Base-by-base conservation (phyloP, 352 stramenopile genomes). In the Halophytophthora batemanensis region DNA sequence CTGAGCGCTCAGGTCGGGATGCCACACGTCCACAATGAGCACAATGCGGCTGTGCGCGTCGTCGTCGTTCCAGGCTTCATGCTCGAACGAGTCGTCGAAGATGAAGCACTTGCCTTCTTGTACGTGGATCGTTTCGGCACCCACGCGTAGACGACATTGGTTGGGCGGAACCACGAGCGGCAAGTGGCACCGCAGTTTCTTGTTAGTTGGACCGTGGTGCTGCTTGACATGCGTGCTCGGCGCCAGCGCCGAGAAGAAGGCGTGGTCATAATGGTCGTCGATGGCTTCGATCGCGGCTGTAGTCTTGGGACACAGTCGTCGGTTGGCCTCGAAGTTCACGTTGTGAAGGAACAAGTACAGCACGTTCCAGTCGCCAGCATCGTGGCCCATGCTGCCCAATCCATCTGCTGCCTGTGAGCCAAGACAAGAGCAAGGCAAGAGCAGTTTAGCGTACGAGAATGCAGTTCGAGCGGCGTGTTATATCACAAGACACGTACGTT, bases 71-170 rank as follows among this genome's bases (percentile, higher is more conserved):
- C 95, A 99, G 4, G 97, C 96, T 69, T 99, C 90, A 69, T 99
- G 97, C 70, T 99, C 90, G 66, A 98, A 99, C 21, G 86, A 97
- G 76, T 99, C 97, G 69, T 99, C 96, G 55, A 99, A 98, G 4
- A 99, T 60, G 25, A 99, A 77, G n/a, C 90, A 95, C 39, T 97
- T 88, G 43, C 94, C 95, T 57, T 96, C 77, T 37, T 86, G 48
- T 45, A 88, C 90, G 15, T 74, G 29, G 19, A 93, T 63, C 10
- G 75, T 67, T 45, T 93, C 66, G 43, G 77, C 63, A 12, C 85
- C 88, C 17, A 86, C 84, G 22, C 87, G 85, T 21, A 97, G 66
- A 10, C 75, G 64, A 22, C 84, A 90, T 33, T 60, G 25, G 10
- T 53, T 61, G 11, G 60, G 35, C n/a, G 86, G 88, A 14, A 95